Evolutionary conservation across 495 filamentous ascomycete genomes (phyloP).

Genomic region (Daldinia concentrica): DNA sequence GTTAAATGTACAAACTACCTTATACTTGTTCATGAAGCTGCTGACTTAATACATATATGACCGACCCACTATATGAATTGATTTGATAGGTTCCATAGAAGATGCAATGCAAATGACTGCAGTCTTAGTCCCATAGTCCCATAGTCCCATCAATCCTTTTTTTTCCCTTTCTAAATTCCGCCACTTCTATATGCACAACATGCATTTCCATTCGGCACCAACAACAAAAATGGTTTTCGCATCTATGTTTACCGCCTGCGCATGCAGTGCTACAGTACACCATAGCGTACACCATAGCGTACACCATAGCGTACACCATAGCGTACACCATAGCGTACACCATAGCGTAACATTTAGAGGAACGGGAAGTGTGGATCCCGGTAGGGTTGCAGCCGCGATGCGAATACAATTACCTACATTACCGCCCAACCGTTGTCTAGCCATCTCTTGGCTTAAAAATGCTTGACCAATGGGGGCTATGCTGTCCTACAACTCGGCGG

Average conservation of each 20-base stretch:
- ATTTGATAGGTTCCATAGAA: neutral
- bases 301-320: neutral
- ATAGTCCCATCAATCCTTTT: neutral
- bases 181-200: neutral
- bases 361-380: slow-evolving; percentile 31
- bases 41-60: neutral
- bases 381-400: slow-evolving; percentile 45
- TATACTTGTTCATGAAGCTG: neutral
- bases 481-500: slow-evolving; percentile 36
- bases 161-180: neutral
- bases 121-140: neutral
- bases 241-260: slow-evolving; percentile 21
- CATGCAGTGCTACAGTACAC: slow-evolving; percentile 15
- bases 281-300: neutral
- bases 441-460: slow-evolving; percentile 11
- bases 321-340: slow-evolving; percentile 1
- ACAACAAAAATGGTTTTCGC: slow-evolving; percentile 12
- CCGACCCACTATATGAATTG: neutral
- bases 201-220: slow-evolving; percentile 10
- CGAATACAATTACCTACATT: slow-evolving; percentile 29
- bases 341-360: slow-evolving; percentile 19
- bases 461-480: slow-evolving; percentile 29
- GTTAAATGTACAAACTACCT: too few species aligned
- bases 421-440: slow-evolving; percentile 41
- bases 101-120: neutral